Base-by-base conservation (phyloP, 805 yeast genomes). In the Candida vaughaniae region DNA sequence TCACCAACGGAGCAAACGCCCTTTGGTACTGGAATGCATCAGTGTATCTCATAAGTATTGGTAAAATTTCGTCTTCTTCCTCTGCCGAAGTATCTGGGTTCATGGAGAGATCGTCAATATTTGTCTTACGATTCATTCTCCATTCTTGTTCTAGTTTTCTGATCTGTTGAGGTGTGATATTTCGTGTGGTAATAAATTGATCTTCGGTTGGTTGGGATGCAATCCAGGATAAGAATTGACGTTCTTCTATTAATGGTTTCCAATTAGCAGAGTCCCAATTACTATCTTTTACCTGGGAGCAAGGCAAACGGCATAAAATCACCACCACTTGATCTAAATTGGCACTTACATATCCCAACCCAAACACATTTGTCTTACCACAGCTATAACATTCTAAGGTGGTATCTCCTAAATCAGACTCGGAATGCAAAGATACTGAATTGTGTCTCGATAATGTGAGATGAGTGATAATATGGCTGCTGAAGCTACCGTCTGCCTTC, bases 221-320 rank as follows among this genome's bases (percentile, higher is more conserved):
- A 9, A 90, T 77, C 96, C 96, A 90, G 1, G 87, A 66, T 39
- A 90, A 65, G 40, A 90, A 77, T 45, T 77, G 81, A 25, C 95
- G 71, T 46, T 87, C 82, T 46, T 84, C 91, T 39, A 90, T 85
- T 38, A 90, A 64, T 0, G 96, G 75, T 52, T 83, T 87, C 97
- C 97, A 90, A 42, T 85, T 83, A 28, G 71, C 75, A 0, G 90
- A 81, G 51, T 88, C 95, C 97, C 96, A 90, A 51, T 82, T 80
- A 19, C 74, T 63, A 57, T 84, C 87, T 46, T 83, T 80, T 6
- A 71, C 59, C 53, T 81, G 89, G 1, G 95, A 82, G 60, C 97
- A 90, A 1, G 96, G 96, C 37, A 86, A 67, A 38, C 97, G 78
- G 61, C 97, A 90, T 32, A 90, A 60, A 29, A 89, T 73, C 4